Evolutionary conservation across 176 grass and related monocot genomes (phyloP).

Genomic region (Puccinellia tenuiflora): DNA sequence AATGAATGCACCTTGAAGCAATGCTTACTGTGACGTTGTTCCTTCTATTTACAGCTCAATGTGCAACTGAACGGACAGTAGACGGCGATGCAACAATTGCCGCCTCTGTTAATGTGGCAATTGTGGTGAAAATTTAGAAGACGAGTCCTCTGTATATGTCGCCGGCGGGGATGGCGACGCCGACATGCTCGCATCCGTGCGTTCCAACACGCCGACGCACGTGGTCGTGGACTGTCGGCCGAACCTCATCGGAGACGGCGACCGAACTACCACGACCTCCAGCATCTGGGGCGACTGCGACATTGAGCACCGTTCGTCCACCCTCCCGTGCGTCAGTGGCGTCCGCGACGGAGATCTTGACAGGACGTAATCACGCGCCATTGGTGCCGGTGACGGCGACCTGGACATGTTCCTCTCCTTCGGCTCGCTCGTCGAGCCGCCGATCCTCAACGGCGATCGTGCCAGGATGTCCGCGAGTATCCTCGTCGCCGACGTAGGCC

Average conservation of each 20-base stretch:
- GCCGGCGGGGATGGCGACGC: neutral
- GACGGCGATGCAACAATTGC: neutral
- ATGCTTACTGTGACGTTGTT: neutral
- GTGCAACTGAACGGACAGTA: neutral
- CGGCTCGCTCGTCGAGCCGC: neutral
- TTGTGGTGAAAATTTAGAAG: slow-evolving; percentile 8
- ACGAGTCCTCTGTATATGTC: neutral
- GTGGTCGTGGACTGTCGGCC: slow-evolving; percentile 3
- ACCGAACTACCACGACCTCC: slow-evolving; percentile 5
- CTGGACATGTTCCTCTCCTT: slow-evolving; percentile 4
- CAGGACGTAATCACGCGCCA: neutral
- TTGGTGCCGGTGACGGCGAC: neutral
- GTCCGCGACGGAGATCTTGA: slow-evolving; percentile 22
- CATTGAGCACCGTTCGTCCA: neutral
- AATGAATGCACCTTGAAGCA: neutral
- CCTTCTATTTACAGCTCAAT: neutral
- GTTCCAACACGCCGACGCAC: neutral
- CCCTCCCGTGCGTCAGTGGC: neutral
- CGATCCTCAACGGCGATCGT: slow-evolving; percentile 19
- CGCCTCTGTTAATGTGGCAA: neutral
- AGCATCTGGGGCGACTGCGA: neutral
- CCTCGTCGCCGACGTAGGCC: slow-evolving; percentile 19
- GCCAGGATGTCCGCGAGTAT: slow-evolving; percentile 29
- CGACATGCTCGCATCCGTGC: neutral
- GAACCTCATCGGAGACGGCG: slow-evolving; percentile 15